Evolutionary conservation across 2,329 filamentous ascomycete genomes (phyloP).

Genomic region (Whalleya microplaca): DNA sequence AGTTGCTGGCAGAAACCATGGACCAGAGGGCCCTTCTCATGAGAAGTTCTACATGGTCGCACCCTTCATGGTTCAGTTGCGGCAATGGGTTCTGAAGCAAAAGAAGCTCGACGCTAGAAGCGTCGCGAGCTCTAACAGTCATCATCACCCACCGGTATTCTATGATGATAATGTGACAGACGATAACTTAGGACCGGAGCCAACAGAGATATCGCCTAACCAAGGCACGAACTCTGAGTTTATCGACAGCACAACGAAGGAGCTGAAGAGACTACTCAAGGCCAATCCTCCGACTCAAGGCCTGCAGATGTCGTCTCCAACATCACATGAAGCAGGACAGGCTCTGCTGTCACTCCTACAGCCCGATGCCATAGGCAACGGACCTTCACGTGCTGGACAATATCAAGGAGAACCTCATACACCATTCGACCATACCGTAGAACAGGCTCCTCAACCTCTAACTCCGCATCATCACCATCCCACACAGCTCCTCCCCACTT

Average conservation of each 20-base stretch:
- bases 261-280: slow-evolving; percentile 59
- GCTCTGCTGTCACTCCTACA: slow-evolving; percentile 59
- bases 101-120: slow-evolving; percentile 69
- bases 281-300: slow-evolving; percentile 58
- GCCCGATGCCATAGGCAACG: slow-evolving; percentile 33
- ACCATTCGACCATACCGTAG: slow-evolving; percentile 57
- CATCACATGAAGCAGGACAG: slow-evolving; percentile 47
- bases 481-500: slow-evolving; percentile 49
- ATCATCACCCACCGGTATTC: slow-evolving; percentile 48
- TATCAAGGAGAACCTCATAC: slow-evolving; percentile 37
- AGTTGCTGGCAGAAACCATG: slow-evolving; percentile 55
- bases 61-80: slow-evolving; percentile 82
- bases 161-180: slow-evolving; percentile 63
- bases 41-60: slow-evolving; percentile 98
- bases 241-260: slow-evolving; percentile 37
- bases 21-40: slow-evolving; percentile 61
- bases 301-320: slow-evolving; percentile 40
- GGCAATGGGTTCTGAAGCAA: slow-evolving; percentile 89
- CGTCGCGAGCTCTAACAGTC: slow-evolving; percentile 40
- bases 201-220: slow-evolving; percentile 34
- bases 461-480: slow-evolving; percentile 63
- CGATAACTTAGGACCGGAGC: slow-evolving; percentile 59
- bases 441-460: slow-evolving; percentile 54
- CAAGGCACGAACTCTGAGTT: slow-evolving; percentile 29
- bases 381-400: slow-evolving; percentile 30